Conservation (phyloP, 2,329 filamentous ascomycete species). For the Orbilia brochopaga region DNA sequence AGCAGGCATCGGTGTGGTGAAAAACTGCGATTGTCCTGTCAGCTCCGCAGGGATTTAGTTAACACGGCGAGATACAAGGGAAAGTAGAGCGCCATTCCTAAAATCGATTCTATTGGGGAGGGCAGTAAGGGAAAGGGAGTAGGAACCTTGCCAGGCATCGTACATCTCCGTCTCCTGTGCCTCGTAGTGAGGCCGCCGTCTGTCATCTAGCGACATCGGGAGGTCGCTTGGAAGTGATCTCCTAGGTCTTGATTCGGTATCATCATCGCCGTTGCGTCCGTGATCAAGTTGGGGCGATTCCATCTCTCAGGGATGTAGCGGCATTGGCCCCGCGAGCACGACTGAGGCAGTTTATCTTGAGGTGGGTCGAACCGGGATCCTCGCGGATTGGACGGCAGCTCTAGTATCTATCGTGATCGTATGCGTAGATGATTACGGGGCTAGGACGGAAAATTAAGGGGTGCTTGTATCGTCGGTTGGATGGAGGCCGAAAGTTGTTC, state of each 20-base stretch:
- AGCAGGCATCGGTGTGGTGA: conserved; percentile 82
- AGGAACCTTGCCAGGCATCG: conserved; percentile 93
- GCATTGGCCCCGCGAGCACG: conserved; percentile 14
- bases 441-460: no score
- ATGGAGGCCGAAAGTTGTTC: no score
- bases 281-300: conserved; percentile 33
- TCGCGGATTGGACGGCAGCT: not conserved
- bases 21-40: conserved; percentile 90
- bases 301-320: conserved; percentile 28
- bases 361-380: not conserved
- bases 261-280: conserved; percentile 30
- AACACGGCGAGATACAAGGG: conserved; percentile 42
- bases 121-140: conserved; percentile 52
- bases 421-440: no score
- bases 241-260: conserved; percentile 13
- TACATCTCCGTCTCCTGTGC: conserved; percentile 93
- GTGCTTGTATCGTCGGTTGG: not conserved
- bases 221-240: conserved; percentile 76
- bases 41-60: conserved; percentile 51
- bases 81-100: conserved; percentile 27
- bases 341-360: not conserved
- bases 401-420: not conserved
- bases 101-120: conserved; percentile 27
- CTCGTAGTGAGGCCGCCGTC: conserved; percentile 68
- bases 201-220: conserved; percentile 88